These are phyloP conservation scores for Pseudogymnoascus sp. DNA, from an alignment of 2,329 filamentous ascomycete species.

Conservation along the genomic window DNA sequence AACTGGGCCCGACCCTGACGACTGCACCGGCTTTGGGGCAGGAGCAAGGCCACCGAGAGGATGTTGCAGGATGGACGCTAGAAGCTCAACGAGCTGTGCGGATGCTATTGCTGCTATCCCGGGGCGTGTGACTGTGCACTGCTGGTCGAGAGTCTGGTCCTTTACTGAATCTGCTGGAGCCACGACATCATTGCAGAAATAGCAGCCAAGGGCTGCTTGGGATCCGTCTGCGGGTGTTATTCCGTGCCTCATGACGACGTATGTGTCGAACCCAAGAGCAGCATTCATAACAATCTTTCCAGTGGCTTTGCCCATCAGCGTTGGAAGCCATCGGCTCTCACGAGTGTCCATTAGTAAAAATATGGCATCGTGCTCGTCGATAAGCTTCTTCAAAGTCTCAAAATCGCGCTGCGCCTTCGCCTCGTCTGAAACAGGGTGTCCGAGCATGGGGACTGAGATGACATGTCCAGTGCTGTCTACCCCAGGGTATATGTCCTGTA, in stretches of 20 bases:
- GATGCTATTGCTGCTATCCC: constrained; percentile 90
- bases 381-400: constrained; percentile 63
- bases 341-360: constrained; percentile 97
- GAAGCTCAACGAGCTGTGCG: constrained; percentile 79
- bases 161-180: constrained; percentile 88
- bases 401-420: constrained; percentile 65
- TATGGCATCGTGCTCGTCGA: constrained; percentile 81
- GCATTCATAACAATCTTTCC: constrained; percentile 97
- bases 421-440: constrained; percentile 76
- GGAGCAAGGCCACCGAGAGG: constrained; percentile 60
- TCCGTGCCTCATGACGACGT: constrained; percentile 94
- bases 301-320: constrained; percentile 86
- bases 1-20: constrained; percentile 25
- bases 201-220: constrained; percentile 76
- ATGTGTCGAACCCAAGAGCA: constrained; percentile 92
- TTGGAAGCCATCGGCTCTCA: constrained; percentile 91
- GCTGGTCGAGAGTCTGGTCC: constrained; percentile 91
- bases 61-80: constrained; percentile 83
- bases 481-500: constrained; percentile 84
- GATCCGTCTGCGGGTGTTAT: constrained; percentile 49
- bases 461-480: constrained; percentile 74
- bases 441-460: constrained; percentile 89
- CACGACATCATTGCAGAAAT: constrained; percentile 98
- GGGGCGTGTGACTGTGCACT: constrained; percentile 93
- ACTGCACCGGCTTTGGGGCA: constrained; percentile 40